These are phyloP conservation scores for Gilbertella persicaria DNA, from an alignment of 371 early-diverging fungal species.

Conservation along the genomic window DNA sequence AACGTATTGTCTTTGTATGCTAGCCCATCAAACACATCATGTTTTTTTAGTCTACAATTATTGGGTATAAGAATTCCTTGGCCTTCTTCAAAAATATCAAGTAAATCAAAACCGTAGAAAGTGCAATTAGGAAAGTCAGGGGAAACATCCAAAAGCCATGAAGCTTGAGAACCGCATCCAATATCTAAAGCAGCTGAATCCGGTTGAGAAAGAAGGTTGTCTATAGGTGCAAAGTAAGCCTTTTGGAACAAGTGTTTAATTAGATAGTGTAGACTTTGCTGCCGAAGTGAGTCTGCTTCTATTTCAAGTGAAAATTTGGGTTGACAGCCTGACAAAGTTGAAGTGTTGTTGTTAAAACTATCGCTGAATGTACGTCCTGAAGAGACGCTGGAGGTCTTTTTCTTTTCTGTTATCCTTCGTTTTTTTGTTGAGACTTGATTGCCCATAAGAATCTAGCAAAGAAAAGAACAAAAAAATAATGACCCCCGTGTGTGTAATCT, in stretches of 20 bases:
- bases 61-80: conserved; percentile 21
- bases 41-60: conserved; percentile 22
- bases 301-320: conserved; percentile 9
- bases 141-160: conserved; percentile 40
- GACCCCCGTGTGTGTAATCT: too few species aligned
- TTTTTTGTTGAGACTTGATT: conserved; percentile 10
- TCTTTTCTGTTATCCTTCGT: background rate
- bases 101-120: conserved; percentile 33
- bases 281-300: conserved; percentile 26
- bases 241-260: conserved; percentile 41
- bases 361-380: conserved; percentile 1
- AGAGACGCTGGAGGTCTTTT: background rate
- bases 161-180: conserved; percentile 34
- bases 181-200: conserved; percentile 29
- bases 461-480: too few species aligned
- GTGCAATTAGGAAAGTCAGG: conserved; percentile 33
- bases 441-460: too few species aligned
- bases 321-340: conserved; percentile 6
- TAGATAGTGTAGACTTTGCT: conserved; percentile 29
- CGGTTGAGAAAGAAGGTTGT: conserved; percentile 6
- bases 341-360: conserved; percentile 1
- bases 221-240: conserved; percentile 38
- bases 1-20: conserved; percentile 24
- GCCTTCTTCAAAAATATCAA: background rate
- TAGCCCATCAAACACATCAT: conserved; percentile 26